These are phyloP conservation scores for Barnettozyma vustinii DNA, from an alignment of 805 yeast genomes.

Conservation along the genomic window DNA sequence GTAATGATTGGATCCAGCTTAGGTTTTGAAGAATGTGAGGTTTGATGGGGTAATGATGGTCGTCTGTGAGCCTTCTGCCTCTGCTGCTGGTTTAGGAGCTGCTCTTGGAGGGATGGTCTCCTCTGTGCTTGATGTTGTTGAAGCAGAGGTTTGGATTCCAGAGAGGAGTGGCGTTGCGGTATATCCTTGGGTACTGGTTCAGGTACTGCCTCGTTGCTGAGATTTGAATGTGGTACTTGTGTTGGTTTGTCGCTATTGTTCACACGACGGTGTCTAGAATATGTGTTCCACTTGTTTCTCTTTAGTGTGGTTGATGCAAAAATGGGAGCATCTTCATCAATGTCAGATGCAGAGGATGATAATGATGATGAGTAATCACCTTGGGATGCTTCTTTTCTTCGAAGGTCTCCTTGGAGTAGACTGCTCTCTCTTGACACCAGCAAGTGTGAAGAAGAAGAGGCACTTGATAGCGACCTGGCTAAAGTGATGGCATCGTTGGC, in stretches of 20 bases:
- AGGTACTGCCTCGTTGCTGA: not conserved
- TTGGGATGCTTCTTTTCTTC: not conserved
- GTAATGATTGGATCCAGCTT: not conserved
- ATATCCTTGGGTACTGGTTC: slow-evolving; percentile 1
- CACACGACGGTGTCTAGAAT: slow-evolving; percentile 34
- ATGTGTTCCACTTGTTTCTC: slow-evolving; percentile 47
- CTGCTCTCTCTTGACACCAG: slow-evolving; percentile 9
- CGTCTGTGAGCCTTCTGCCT: slow-evolving; percentile 4
- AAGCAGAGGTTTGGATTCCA: slow-evolving; percentile 13
- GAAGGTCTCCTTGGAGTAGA: slow-evolving; percentile 2
- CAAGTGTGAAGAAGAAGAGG: slow-evolving; percentile 46
- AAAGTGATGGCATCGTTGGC: slow-evolving; percentile 78
- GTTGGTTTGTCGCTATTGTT: slow-evolving; percentile 4
- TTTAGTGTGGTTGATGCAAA: slow-evolving; percentile 27
- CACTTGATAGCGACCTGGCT: slow-evolving; percentile 72
- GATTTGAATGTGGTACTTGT: slow-evolving; percentile 11
- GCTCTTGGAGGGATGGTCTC: slow-evolving; percentile 3
- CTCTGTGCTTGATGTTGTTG: slow-evolving; percentile 16
- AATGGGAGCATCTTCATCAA: slow-evolving; percentile 24
- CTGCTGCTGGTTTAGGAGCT: slow-evolving; percentile 1
- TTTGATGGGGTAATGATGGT: slow-evolving; percentile 1
- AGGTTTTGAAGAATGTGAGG: not conserved
- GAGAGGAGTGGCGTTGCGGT: not conserved
- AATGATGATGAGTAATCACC: not conserved
- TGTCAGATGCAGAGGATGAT: slow-evolving; percentile 3